phyloP scores from a whole-genome alignment of 2,329 filamentous ascomycete species.

The Exophiala sp. region DNA sequence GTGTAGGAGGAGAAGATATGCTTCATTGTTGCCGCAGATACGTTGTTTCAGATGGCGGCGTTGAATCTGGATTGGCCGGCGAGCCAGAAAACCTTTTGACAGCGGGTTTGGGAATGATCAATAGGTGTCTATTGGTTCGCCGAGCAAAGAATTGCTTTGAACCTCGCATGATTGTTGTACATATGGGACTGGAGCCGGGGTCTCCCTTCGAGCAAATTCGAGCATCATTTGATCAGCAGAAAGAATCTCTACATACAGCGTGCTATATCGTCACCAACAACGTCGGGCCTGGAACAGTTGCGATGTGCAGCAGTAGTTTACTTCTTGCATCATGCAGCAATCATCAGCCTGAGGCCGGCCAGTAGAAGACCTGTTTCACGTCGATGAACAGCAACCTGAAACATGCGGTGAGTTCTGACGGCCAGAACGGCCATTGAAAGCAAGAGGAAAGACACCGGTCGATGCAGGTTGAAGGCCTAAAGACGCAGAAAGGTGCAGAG shows the following conservation, averaged over 20 bases:
- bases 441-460: neutral
- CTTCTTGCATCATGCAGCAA: constrained; percentile 8
- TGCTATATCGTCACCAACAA: neutral
- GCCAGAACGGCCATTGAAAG: constrained; percentile 10
- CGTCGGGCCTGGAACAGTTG: too few relatives aligned
- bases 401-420: constrained; percentile 10
- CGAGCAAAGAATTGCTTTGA: neutral
- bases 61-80: constrained; percentile 18
- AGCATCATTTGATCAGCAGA: constrained; percentile 10
- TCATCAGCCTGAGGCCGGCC: constrained; percentile 13
- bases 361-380: constrained; percentile 20
- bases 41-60: constrained; percentile 21
- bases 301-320: neutral
- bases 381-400: constrained; percentile 16
- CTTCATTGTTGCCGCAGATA: constrained; percentile 19
- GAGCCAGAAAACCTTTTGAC: constrained; percentile 9
- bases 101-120: constrained; percentile 9
- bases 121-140: constrained; percentile 8
- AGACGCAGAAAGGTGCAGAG: constrained; percentile 5
- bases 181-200: constrained; percentile 8
- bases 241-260: constrained; percentile 9
- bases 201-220: neutral
- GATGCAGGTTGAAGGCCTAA: constrained; percentile 9
- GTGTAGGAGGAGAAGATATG: neutral
- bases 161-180: constrained; percentile 17